Evolutionary conservation across 495 filamentous ascomycete genomes (phyloP), one percentile per base, ranked within the genome.

Genomic region (Immersiella caudata): DNA sequence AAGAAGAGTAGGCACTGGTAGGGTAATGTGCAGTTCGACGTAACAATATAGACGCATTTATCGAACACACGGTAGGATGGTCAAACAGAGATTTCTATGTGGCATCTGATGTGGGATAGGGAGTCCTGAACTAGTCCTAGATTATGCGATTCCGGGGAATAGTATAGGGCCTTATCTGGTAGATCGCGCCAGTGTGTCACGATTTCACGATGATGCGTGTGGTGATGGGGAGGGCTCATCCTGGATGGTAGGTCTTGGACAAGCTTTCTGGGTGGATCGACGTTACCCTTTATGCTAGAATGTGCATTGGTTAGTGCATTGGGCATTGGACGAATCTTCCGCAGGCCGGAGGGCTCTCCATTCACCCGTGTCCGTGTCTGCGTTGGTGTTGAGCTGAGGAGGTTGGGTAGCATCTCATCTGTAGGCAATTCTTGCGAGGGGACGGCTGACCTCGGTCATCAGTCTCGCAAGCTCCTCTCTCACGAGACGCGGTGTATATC

Each of bases 11-110:
- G n/a, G n/a, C n/a, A n/a, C n/a, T n/a, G n/a, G 40, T 46, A 46
- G 16, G 29, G 29, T 33, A 14, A 46, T 46, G 40, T 46, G 16
- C 16, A 46, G 40, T 46, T 2, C 16, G 5, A 46, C 14, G 61
- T 54, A 63, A 25, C 40, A 46, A 24, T 33, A 35, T 51, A 59
- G 16, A 59, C 25, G 40, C 40, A 46, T 46, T 46, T 46, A 46
- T 46, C 5, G 40, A 18, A 46, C 2, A 46, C 40, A 46, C 16
- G 40, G 40, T 36, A 5, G 33, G 33, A 36, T 12, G 33, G 33
- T 36, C n/a, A n/a, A n/a, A n/a, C n/a, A n/a, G n/a, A n/a, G n/a
- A n/a, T n/a, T n/a, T n/a, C n/a, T n/a, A n/a, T n/a, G n/a, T n/a
- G n/a, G n/a, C n/a, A n/a, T n/a, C n/a, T n/a, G n/a, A n/a, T n/a